phyloP scores from a whole-genome alignment of 331 rosid species.

The Malus hybrid region DNA sequence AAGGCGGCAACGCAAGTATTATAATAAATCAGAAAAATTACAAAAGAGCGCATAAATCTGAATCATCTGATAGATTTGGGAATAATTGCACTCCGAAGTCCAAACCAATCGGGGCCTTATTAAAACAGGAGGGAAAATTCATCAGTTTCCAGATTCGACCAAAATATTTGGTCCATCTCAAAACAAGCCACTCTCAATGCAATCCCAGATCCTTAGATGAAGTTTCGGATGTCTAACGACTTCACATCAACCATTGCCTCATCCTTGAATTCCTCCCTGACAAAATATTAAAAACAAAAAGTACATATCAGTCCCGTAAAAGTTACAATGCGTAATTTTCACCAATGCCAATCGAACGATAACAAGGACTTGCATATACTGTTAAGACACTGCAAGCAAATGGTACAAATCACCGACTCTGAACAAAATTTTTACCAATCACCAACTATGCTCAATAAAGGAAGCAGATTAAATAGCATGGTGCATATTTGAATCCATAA shows the following conservation, averaged over 20 bases:
- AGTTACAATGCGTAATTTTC: neutral
- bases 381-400: neutral
- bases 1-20: no score
- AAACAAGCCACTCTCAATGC: neutral
- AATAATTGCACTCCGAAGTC: slow-evolving; percentile 13
- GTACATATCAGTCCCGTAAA: neutral
- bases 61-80: slow-evolving; percentile 3
- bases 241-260: slow-evolving; percentile 52
- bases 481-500: no score
- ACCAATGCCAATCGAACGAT: neutral
- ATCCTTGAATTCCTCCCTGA: slow-evolving; percentile 97
- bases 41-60: slow-evolving; percentile 1
- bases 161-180: slow-evolving; percentile 14
- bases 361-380: neutral
- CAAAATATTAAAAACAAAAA: neutral
- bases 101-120: slow-evolving; percentile 36
- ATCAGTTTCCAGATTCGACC: slow-evolving; percentile 21
- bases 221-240: slow-evolving; percentile 86
- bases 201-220: slow-evolving; percentile 33
- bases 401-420: neutral
- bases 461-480: no score
- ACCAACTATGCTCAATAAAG: no score
- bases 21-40: neutral
- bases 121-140: slow-evolving; percentile 23
- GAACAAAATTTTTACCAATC: neutral